Base-by-base conservation (phyloP, 2,329 filamentous ascomycete genomes). In the Xylogone sp. region DNA sequence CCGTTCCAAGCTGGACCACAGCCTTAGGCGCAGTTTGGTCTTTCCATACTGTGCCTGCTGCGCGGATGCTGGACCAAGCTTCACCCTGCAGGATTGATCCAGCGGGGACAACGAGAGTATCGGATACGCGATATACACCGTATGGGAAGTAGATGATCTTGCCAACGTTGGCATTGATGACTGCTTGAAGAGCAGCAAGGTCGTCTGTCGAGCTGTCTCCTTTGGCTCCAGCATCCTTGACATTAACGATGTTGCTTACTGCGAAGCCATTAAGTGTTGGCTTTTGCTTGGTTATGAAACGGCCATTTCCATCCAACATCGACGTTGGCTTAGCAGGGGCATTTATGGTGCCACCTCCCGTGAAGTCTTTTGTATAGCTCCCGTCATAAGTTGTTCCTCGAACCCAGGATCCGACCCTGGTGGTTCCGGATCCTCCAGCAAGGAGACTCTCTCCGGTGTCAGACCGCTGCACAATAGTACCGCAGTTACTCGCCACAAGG, bases 321-420 rank as follows among this genome's bases (percentile, higher is more conserved):
- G 24, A 27, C 6, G 24, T 10, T 27, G 24, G 24, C 24, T 27
- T 27, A 10, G 24, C 5, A 27, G 24, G 24, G 24, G 24, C 10
- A 5, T 27, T 27, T 5, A 27, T 10, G 24, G 24, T 27, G 10
- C 6, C 24, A 27, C 24, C 24, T 10, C 6, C 24, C 10, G 24
- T 27, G 24, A 27, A 27, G 24, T 27, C 24, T 27, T 27, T 27
- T 5, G 24, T 27, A 27, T 27, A 27, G 5, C 6, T 27, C 24
- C 24, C 24, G 10, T 43, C 42, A 68, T 95, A 92, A 45, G 82
- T 75, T 57, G 87, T 85, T 45, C 93, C 93, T 69, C 96, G 90
- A n/a, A 84, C 78, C 80, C 87, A 97, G 12, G 83, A 84, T 3
- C 72, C 68, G 53, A 96, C 78, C 55, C 82, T 78, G 45, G 77